Evolutionary conservation across 306 rosid genomes (phyloP), one percentile per base, ranked within the genome.

Genomic region (Vigna reflexopilosa): DNA sequence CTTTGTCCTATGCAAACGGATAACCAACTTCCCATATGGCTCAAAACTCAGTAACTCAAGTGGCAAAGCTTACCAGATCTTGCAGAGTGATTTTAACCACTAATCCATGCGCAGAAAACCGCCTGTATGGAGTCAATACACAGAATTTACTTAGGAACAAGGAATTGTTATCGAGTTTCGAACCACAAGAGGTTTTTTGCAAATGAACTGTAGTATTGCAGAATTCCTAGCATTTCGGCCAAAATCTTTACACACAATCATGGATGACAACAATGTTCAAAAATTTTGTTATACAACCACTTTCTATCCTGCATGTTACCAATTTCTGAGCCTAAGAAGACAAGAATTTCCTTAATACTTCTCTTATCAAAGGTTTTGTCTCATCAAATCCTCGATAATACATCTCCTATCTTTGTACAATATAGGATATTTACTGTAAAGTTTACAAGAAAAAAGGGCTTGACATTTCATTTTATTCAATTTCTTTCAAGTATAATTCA

Each of bases 1-100:
- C 11, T 38, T 24, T 14, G 67, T 61, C 67, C 11, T 12, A 26
- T 12, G 38, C 26, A 58, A 58, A 58, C 89, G 88, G 47, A 0
- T 15, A 20, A 9, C 26, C 7, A 34, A 62, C 2, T 7, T 15
- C 13, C 67, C 67, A 32, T 32, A 62, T 15, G 67, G 22, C 16
- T 62, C 9, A 32, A 57, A 57, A 57, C n/a, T 24, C 9, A 12
- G 64, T 20, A 62, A 62, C 67, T 32, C 68, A 61, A 61, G 44
- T 7, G 20, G 44, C 44, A 59, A 8, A 36, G 4, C 28, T 64
- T 36, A 16, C 49, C 26, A 64, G 40, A 16, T n/a, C 48, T 64
- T 63, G 69, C 47, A n/a, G 26, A 28, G 42, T 61, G 67, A 30
- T 14, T 28, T 15, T 61, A 61, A 61, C 22, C 44, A n/a, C 20